Evolutionary conservation across 148 eudicot genomes (phyloP), one percentile per base, ranked within the genome.

Genomic region (Salicornia ramosissima): DNA sequence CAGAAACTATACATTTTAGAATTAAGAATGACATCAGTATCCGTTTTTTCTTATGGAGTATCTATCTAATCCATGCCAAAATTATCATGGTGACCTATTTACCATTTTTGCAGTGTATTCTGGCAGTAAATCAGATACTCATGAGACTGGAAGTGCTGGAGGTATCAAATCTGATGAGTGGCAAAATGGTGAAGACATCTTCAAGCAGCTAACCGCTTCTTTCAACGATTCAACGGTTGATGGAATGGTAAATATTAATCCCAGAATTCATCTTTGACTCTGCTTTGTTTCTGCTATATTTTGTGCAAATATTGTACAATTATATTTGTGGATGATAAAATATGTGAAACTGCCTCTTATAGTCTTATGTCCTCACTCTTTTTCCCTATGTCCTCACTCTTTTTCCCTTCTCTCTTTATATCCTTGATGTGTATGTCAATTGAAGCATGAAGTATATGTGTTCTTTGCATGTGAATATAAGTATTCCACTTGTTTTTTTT

Each of bases 191-290:
- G 90, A 81, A 71, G 77, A 79, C 68, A 49, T 67, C 80, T 62
- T 72, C 64, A 71, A 75, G 73, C 80, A 79, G 77, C 79, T 76
- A 52, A 68, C 75, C 22, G 52, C 53, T 50, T 51, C 77, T 70
- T 51, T 63, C 54, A 74, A 28, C 53, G 81, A 81, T 68, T 72
- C 77, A 74, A 80, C 84, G 13, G 62, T 80, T 34, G 73, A 72
- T 31, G 71, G 78, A 74, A 76, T 72, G 90, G 96, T 90, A 82
- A 82, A 16, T 12, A 36, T 15, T 64, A n/a, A 40, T 43, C 54
- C 43, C 9, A 24, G 21, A 45, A 49, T 39, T 8, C 24, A 3
- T 50, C 45, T 52, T 14, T 12, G 13, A 74, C 56, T 42, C 21
- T 74, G 31, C 8, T 47, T 29, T 14, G 18, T 25, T 67, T 64